Evolutionary conservation across 2,329 filamentous ascomycete species (phyloP), one percentile per base, ranked within the genome.

Genomic region (Penicillium sp.): DNA sequence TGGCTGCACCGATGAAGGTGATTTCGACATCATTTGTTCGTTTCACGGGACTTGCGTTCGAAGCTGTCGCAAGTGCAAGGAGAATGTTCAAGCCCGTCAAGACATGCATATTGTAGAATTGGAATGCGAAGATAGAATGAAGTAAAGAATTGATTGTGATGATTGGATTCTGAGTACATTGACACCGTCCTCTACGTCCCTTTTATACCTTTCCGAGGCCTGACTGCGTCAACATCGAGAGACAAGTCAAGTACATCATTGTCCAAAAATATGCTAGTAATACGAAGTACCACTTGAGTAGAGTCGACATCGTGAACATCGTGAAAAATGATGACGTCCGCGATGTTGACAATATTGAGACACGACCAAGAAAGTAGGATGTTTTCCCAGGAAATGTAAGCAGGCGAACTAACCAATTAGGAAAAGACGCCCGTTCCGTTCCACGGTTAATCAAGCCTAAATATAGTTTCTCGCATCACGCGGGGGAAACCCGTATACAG

Each of bases 1-100:
- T 41, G 2, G 60, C 63, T 13, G 63, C 64, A 3, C 64, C 64
- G 27, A 60, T 35, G 35, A 67, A 67, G 10, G 55, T 63, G 45
- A 63, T 58, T 3, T 37, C 41, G 29, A 52, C 48, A 7, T 19
- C 26, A 2, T 41, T 22, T n/a, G 43, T 44, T 19, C 53, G 41
- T n/a, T 50, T 50, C 31, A 56, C 9, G 14, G 53, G 53, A 9
- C 33, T 47, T 19, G 27, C 53, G 5, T 8, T 46, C 11, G 53
- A 49, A 21, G 48, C 24, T 2, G 48, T 35, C 14, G 48, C 53
- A 9, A 56, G 22, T 1, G 43, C 53, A 48, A 37, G 13, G 11
- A 50, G 11, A 29, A 50, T 4, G 24, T 33, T 50, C 22, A 50
- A n/a, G n/a, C 33, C 19, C 13, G 48, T 41, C 21, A 41, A 4